phyloP scores from a whole-genome alignment of 257 asterid genomes.

The Jasminum sambac region DNA sequence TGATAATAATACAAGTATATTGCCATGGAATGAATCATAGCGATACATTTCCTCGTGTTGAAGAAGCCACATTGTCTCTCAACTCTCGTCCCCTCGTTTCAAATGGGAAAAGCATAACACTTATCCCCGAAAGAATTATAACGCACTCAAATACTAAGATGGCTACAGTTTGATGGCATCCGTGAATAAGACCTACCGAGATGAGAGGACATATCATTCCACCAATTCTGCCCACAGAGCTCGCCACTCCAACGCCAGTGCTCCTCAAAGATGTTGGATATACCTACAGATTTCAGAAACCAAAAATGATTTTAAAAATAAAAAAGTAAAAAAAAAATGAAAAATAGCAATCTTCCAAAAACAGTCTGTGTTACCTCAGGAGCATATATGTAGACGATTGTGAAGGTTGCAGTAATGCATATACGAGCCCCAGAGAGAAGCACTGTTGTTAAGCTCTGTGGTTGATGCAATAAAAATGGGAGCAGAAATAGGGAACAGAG shows the following conservation, averaged over 20 bases:
- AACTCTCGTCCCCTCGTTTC: constrained; percentile 58
- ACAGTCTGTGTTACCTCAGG: constrained; percentile 65
- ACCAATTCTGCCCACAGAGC: constrained; percentile 63
- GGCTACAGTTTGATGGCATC: constrained; percentile 59
- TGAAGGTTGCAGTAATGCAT: constrained; percentile 64
- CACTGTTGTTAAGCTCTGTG: constrained; percentile 46
- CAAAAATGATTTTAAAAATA: too few species aligned
- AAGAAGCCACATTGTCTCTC: constrained; percentile 33
- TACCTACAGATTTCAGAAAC: constrained; percentile 33
- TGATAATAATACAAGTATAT: not conserved
- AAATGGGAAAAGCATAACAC: constrained; percentile 57
- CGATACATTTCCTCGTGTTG: constrained; percentile 10
- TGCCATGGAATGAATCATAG: not conserved
- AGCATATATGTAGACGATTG: constrained; percentile 64
- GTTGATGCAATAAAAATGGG: constrained; percentile 54
- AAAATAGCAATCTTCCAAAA: constrained; percentile 2
- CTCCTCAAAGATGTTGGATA: constrained; percentile 64
- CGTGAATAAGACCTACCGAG: constrained; percentile 63
- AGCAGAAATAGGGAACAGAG: constrained; percentile 60
- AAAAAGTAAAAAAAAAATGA: not conserved
- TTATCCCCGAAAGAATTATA: constrained; percentile 43
- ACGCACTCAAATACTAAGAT: constrained; percentile 49
- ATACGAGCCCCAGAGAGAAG: constrained; percentile 71
- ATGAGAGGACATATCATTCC: constrained; percentile 66
- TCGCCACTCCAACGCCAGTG: constrained; percentile 65